Evolutionary conservation across 2,329 filamentous ascomycete genomes (phyloP), one percentile per base, ranked within the genome.

Genomic region (Lasiodiplodia sp.): DNA sequence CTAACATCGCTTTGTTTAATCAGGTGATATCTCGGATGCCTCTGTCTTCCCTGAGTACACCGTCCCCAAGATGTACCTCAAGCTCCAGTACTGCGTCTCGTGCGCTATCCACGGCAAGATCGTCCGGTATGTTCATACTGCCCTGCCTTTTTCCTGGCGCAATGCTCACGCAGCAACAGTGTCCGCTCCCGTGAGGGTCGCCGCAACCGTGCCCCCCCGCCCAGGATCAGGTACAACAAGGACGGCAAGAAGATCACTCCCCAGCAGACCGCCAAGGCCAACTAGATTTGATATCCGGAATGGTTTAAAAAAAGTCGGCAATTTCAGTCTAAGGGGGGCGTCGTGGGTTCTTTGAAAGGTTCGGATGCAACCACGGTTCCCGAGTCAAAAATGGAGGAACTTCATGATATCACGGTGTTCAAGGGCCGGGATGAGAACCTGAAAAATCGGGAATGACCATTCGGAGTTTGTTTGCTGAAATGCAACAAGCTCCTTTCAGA

Each of bases 61-160:
- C 78, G 95, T 99, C 82, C 96, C 96, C 87, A 99, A 99, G 93
- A 99, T 99, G 96, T 99, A 99, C 93, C 89, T 99, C 87, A 99
- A 99, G 92, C 92, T 99, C 85, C 96, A 99, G 89, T 99, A 99
- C 93, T 99, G 96, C 86, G 96, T 99, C 83, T 98, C 95, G 86
- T 99, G 96, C 87, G 96, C 96, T 82, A 99, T 99, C 78, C 96
- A 99, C 90, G 96, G 96, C 90, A 99, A 99, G 92, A 99, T 99
- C 85, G 96, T 99, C 86, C 95, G 96, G 95, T 98, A 96, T 86
- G 94, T 89, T 84, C 83, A 67, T 44, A 49, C 16, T 23, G 23
- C 53, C 7, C 37, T 16, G 10, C 16, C 11, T 49, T 51, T 8
- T 31, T n/a, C 12, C 25, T 57, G 37, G 10, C 40, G 55, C 14